Base-by-base conservation (phyloP, 164 flowering plant genomes). In the Annona cherimola region DNA sequence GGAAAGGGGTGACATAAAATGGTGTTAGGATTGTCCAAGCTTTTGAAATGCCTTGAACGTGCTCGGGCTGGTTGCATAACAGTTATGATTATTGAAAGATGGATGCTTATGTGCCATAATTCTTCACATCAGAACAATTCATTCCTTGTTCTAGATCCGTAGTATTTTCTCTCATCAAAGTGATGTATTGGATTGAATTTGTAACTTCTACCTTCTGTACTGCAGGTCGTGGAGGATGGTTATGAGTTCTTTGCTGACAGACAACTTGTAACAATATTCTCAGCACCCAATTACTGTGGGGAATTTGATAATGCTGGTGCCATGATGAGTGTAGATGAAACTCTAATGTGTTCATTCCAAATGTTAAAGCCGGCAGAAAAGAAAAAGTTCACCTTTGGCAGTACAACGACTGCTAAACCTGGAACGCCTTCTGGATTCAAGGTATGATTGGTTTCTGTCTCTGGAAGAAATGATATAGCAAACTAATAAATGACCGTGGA, bases 301-400 rank as follows among this genome's bases (percentile, higher is more conserved):
- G 93, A 92, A 74, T 89, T 90, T 81, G 91, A 92, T 68, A 92
- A 92, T 78, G 90, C 91, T 63, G 95, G 97, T 76, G 96, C 97
- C 26, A 90, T 92, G 97, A 90, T 92, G 96, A 89, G 96, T 78
- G 92, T 92, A 76, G 98, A 90, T 79, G 94, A 90, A 14, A 85
- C 88, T 71, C 75, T 92, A 20, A 90, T 89, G 96, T 90, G 98
- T 78, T 90, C 96, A 54, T 92, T 92, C 76, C 88, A 83, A 77
- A 81, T 87, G 45, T 59, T 89, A 69, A 89, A 87, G 76, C 90
- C 94, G 72, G 81, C 89, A 2, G 94, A 84, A 46, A 89, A 82
- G 82, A 89, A 84, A 43, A 86, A 69, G 73, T 80, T 81, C 45
- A 76, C 19, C 68, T 83, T 81, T 80, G 87, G 88, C 35, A 83